Evolutionary conservation across 2,329 filamentous ascomycete genomes (phyloP).

Genomic region (Penicillium sp.): DNA sequence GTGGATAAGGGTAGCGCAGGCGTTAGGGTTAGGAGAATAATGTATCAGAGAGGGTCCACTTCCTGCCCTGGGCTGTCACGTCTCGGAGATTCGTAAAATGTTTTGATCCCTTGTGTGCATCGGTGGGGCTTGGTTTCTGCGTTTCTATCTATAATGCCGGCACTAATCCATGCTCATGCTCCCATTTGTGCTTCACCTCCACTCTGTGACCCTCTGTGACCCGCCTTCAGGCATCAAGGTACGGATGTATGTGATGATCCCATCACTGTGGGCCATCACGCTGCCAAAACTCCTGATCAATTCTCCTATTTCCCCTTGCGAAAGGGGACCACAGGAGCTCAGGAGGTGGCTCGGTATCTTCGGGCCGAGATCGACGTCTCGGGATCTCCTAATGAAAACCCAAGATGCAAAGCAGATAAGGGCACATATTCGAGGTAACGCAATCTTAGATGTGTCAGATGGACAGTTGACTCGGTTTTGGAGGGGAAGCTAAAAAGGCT

Average conservation of each 20-base stretch:
- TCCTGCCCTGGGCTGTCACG: neutral
- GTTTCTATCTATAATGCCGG: neutral
- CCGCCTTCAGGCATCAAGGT: neutral
- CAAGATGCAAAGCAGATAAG: conserved; percentile 6
- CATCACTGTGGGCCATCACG: conserved; percentile 10
- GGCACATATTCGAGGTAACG: conserved; percentile 1
- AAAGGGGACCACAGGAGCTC: conserved; percentile 1
- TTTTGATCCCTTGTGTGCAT: neutral
- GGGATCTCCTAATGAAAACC: neutral
- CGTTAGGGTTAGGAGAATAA: neutral
- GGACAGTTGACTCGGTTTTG: neutral
- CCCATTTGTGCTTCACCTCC: no score
- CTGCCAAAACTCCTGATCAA: conserved; percentile 1
- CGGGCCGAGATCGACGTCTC: conserved; percentile 6
- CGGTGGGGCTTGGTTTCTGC: neutral
- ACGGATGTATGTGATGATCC: conserved; percentile 1
- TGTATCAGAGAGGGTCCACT: neutral
- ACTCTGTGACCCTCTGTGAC: neutral
- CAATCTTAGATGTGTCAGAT: neutral
- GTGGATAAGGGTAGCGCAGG: neutral
- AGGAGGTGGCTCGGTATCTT: conserved; percentile 13
- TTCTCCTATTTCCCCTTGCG: neutral
- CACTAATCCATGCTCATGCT: neutral
- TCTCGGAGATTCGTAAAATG: neutral
- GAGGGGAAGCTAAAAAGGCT: neutral